phyloP scores from a whole-genome alignment of 305 asterid genomes.

The Withania somnifera region DNA sequence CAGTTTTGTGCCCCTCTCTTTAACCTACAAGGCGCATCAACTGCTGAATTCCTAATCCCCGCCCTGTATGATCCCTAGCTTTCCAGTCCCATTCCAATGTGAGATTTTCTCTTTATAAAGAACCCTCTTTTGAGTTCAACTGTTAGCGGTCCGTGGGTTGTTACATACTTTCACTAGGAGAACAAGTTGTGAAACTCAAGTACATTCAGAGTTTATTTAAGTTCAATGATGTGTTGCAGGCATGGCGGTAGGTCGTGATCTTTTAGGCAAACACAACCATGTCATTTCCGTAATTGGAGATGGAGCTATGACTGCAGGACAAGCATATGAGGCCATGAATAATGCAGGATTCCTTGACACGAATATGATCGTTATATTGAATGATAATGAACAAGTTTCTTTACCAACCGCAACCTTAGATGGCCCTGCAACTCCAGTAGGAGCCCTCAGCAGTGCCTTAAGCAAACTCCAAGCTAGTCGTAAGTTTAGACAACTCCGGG shows the following conservation, averaged over 20 bases:
- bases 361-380: slow-evolving; percentile 91
- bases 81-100: no score
- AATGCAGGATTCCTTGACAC: slow-evolving; percentile 94
- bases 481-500: slow-evolving; percentile 86
- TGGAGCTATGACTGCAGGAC: slow-evolving; percentile 99
- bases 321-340: slow-evolving; percentile 97
- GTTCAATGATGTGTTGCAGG: slow-evolving; percentile 23
- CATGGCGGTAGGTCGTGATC: slow-evolving; percentile 74
- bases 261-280: slow-evolving; percentile 49
- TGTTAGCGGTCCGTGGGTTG: neutral
- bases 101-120: neutral
- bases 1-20: no score
- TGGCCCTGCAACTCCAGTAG: slow-evolving; percentile 85
- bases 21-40: no score
- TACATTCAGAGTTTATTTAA: neutral
- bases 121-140: neutral
- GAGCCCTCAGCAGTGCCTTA: slow-evolving; percentile 84
- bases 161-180: neutral
- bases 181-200: neutral
- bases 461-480: slow-evolving; percentile 84
- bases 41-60: no score
- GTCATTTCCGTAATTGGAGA: slow-evolving; percentile 92
- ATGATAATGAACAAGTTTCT: slow-evolving; percentile 94
- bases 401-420: slow-evolving; percentile 88
- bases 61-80: no score